Percentiles rank a stretch among this genome's conserved stretches.
These are phyloP conservation scores for Agastache rugosa DNA, from an alignment of 257 asterid species.

Conservation along the genomic window DNA sequence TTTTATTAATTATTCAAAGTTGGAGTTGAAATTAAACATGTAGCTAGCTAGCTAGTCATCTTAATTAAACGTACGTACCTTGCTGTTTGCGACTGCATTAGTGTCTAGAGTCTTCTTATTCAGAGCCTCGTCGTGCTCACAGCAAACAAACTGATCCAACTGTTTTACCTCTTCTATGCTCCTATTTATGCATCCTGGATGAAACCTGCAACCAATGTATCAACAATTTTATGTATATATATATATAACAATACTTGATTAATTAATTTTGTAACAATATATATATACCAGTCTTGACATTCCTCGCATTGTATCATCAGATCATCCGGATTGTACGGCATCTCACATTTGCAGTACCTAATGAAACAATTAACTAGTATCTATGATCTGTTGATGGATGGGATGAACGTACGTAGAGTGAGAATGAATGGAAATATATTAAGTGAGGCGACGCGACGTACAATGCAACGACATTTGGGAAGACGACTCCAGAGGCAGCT, in stretches of 20 bases:
- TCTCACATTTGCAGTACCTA: conserved; percentile 80
- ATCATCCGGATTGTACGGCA: conserved; percentile 81
- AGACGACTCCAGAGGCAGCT: conserved; percentile 55
- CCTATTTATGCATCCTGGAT: conserved; percentile 71
- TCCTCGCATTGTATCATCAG: conserved; percentile 75
- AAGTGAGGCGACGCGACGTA: no score
- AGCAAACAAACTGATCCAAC: conserved; percentile 55
- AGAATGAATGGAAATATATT: no score
- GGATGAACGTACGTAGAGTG: no score
- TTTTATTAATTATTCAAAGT: background rate
- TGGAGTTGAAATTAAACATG: no score
- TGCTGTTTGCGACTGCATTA: conserved; percentile 37
- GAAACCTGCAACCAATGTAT: conserved; percentile 54
- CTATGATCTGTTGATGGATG: no score
- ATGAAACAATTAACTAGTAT: no score
- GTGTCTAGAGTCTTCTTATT: conserved; percentile 41
- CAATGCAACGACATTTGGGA: conserved; percentile 64
- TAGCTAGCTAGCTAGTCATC: no score
- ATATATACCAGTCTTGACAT: conserved; percentile 70
- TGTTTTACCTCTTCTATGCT: conserved; percentile 55
- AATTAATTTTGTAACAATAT: no score
- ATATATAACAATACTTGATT: no score
- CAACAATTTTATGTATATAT: background rate
- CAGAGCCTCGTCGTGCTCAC: conserved; percentile 50
- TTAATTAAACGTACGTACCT: conserved; percentile 33